Percentiles rank a stretch among this genome's conserved stretches.
Conservation (phyloP, 2,329 filamentous ascomycete genomes). For the Lasiodiplodia hormozganensis region DNA sequence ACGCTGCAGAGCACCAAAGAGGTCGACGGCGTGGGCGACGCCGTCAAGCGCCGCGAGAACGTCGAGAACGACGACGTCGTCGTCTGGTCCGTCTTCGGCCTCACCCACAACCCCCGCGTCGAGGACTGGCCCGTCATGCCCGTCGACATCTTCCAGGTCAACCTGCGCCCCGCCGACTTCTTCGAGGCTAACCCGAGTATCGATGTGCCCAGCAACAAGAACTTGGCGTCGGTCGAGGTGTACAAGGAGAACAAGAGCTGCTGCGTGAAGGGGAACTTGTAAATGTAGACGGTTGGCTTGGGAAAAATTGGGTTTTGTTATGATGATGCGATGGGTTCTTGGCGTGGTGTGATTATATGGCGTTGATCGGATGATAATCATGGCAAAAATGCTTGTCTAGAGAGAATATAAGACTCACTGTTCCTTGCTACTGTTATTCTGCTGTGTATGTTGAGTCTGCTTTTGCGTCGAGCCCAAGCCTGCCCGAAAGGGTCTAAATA, state of each 20-base stretch:
- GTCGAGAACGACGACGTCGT: conserved; percentile 57
- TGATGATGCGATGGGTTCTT: not conserved
- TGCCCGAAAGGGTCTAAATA: too few species aligned
- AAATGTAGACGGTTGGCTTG: not conserved
- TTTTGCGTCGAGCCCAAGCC: too few species aligned
- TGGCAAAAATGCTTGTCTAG: not conserved
- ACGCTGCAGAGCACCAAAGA: conserved; percentile 55
- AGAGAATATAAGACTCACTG: not conserved
- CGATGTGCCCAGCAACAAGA: conserved; percentile 54
- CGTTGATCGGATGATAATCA: not conserved
- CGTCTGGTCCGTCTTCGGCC: conserved; percentile 57
- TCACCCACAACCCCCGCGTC: conserved; percentile 60
- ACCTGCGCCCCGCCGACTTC: conserved; percentile 60
- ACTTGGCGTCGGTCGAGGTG: conserved; percentile 25
- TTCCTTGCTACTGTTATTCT: not conserved
- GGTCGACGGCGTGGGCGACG: conserved; percentile 53
- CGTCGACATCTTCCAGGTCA: conserved; percentile 55
- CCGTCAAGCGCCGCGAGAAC: conserved; percentile 50
- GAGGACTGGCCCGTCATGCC: conserved; percentile 51
- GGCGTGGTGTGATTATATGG: conserved; percentile 4
- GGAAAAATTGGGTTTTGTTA: not conserved
- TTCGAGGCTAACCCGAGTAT: conserved; percentile 61
- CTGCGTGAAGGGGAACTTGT: conserved; percentile 18
- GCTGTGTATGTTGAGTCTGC: not conserved
- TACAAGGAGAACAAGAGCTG: conserved; percentile 23